Conservation (phyloP, 176 grass and related monocot genomes). For the Carex littledalei region DNA sequence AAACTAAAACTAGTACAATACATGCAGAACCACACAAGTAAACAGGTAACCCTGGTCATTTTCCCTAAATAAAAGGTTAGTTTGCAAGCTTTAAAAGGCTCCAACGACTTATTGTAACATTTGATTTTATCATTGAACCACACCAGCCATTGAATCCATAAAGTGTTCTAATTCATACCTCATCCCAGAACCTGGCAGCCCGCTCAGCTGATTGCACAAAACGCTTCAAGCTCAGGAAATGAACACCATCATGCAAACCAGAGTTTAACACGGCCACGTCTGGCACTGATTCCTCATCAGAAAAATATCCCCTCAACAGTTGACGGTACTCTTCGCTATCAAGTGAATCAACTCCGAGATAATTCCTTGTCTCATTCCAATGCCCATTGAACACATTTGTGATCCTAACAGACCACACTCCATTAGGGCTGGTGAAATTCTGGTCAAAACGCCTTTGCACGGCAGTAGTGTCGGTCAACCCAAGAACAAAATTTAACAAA, state of each 20-base stretch:
- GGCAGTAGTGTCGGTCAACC: slow-evolving; percentile 33
- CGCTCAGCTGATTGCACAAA: slow-evolving; percentile 48
- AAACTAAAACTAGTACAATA: neutral
- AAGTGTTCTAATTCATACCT: slow-evolving; percentile 4
- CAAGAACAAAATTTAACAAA: slow-evolving; percentile 68
- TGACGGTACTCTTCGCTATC: slow-evolving; percentile 42
- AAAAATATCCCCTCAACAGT: slow-evolving; percentile 52
- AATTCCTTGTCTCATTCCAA: slow-evolving; percentile 87
- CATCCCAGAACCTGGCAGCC: slow-evolving; percentile 67
- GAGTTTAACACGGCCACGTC: slow-evolving; percentile 81
- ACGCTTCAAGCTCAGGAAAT: slow-evolving; percentile 58
- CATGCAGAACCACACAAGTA: neutral
- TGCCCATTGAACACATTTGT: slow-evolving; percentile 93
- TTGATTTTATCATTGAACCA: neutral
- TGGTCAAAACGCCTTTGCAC: slow-evolving; percentile 69
- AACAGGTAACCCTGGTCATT: neutral
- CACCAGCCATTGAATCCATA: neutral
- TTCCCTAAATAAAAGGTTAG: neutral
- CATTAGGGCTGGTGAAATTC: slow-evolving; percentile 52
- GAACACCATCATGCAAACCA: slow-evolving; percentile 80
- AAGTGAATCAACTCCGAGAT: slow-evolving; percentile 81
- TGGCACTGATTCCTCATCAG: slow-evolving; percentile 39
- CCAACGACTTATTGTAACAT: neutral
- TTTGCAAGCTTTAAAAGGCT: neutral
- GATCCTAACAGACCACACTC: slow-evolving; percentile 52